These are phyloP conservation scores for Physcomitrellopsis africana DNA, from an alignment of 225 moss, liverwort and hornwort genomes.

Conservation along the genomic window DNA sequence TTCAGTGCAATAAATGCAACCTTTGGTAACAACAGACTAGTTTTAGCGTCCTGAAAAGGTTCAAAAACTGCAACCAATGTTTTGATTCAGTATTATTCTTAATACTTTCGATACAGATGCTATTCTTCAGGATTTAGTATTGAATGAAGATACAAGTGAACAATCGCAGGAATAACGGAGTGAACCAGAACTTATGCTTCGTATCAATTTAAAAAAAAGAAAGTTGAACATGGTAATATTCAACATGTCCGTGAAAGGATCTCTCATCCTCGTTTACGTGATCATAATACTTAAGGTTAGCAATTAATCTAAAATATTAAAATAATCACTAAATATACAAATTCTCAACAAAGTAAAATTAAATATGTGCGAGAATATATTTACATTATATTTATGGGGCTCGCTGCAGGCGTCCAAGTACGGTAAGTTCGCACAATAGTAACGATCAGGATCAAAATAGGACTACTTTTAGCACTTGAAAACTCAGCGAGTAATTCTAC, in stretches of 20 bases:
- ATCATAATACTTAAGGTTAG: background rate
- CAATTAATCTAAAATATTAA: background rate
- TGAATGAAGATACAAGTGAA: background rate
- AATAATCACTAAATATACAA: background rate
- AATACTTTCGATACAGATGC: background rate
- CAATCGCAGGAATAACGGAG: too few relatives aligned
- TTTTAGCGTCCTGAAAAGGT: constrained; percentile 91
- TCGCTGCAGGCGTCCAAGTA: background rate
- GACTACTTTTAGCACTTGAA: background rate
- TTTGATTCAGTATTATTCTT: background rate
- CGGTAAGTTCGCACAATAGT: background rate
- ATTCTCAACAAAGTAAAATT: background rate
- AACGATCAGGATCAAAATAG: background rate
- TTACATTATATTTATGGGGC: too few relatives aligned
- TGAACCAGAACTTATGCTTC: too few relatives aligned
- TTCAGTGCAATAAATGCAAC: constrained; percentile 77
- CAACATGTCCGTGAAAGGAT: too few relatives aligned
- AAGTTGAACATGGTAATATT: too few relatives aligned
- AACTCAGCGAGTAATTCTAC: background rate
- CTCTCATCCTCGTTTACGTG: too few relatives aligned
- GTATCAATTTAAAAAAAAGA: too few relatives aligned
- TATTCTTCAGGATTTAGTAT: background rate
- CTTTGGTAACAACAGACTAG: constrained; percentile 83
- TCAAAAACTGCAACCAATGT: constrained; percentile 70
- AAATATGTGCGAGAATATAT: too few relatives aligned